Conservation (phyloP, 2,329 filamentous ascomycete species). For the Chrysoporthe puriensis region DNA sequence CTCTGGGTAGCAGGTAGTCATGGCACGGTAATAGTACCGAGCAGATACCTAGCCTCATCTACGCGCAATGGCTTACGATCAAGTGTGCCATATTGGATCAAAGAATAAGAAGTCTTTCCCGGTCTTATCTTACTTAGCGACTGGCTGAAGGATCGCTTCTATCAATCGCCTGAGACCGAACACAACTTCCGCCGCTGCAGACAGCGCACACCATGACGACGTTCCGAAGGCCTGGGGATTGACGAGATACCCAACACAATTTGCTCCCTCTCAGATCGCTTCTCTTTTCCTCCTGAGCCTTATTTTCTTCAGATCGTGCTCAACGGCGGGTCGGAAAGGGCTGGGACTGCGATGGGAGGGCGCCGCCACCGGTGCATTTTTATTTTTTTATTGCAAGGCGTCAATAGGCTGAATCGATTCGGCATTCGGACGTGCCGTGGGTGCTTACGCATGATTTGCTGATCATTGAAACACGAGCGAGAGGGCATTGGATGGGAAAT, state of each 20-base stretch:
- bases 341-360: not conserved
- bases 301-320: not conserved
- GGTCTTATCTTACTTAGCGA: not conserved
- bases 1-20: not conserved
- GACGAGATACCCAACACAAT: not conserved
- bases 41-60: not conserved
- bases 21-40: not conserved
- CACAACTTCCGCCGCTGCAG: not conserved
- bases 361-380: not conserved
- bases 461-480: not conserved
- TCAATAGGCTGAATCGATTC: too few species aligned
- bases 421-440: not conserved
- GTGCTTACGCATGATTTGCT: not conserved
- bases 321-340: not conserved
- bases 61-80: not conserved
- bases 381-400: not conserved
- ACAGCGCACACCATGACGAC: not conserved
- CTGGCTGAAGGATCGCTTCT: not conserved
- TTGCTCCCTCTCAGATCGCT: not conserved
- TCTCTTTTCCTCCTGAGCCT: not conserved
- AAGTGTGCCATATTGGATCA: not conserved
- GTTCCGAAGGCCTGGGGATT: not conserved
- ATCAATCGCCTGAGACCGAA: not conserved
- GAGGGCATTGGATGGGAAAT: not conserved
- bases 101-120: not conserved